Base-by-base conservation (phyloP, 495 filamentous ascomycete species). In the Talaromyces wortmannii region DNA sequence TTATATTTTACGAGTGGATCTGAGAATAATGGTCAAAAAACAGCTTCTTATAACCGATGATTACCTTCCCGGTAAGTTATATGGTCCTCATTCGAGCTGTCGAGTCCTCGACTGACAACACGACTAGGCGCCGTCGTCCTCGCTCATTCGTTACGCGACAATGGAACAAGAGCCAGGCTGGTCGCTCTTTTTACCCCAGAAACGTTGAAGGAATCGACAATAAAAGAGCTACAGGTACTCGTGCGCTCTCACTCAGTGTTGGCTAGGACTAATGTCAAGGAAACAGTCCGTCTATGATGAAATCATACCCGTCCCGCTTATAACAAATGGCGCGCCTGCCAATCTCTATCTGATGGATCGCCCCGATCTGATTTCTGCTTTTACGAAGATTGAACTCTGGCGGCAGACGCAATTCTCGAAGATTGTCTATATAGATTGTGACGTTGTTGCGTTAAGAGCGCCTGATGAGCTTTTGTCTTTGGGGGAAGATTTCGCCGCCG, bases 301-400 rank as follows among this genome's bases (percentile, higher is more conserved):
- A 63, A 73, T 97, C 51, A 91, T 97, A 59, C 87, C 91, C 45
- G 90, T 97, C 51, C 75, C 84, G 40, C 83, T 83, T 40, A 83
- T 96, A 56, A 78, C 78, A 52, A 97, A 90, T 65, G 78, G 78
- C 45, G 80, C 81, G 15, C 88, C 89, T 1, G 84, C 84, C 45
- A 97, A 96, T 62, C 82, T 99, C 48, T 85, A 84, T 70, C 80
- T 96, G 33, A 96, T 99, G 91, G 83, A 89, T 62, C 90, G 94
- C 32, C 82, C 83, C 50, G 95, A 99, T 63, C 79, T 99, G 16
- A 83, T 88, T 61, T 87, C 90, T 15, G 87, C 92, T 53, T 97
- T 96, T 66, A 97, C 94, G 53, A 99, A 99, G 76, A 91, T 99
- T 67, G 84, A 88, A 56, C 78, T 99, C 13, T 99, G 95, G 95